Evolutionary conservation across 306 rosid genomes (phyloP).

Genomic region (Datisca glomerata): DNA sequence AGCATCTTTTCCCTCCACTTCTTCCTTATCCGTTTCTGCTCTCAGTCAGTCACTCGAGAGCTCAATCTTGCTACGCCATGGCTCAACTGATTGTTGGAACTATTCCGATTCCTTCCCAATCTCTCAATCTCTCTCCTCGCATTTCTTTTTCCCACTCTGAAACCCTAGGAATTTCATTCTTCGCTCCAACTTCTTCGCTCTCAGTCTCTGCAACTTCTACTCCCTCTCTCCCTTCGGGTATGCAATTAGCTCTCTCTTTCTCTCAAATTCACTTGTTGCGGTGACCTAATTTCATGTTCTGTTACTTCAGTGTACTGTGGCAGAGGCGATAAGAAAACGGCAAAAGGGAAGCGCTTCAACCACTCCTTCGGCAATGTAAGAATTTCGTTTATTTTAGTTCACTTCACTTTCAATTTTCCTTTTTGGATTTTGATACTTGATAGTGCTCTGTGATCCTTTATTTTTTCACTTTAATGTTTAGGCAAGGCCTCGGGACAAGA

Average conservation of each 20-base stretch:
- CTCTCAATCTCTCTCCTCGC: conserved; percentile 25
- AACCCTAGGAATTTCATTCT: conserved; percentile 29
- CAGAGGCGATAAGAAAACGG: conserved; percentile 76
- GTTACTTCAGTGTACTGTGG: conserved; percentile 51
- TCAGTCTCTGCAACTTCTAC: conserved; percentile 19
- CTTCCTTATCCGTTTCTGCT: background rate
- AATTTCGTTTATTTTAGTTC: background rate
- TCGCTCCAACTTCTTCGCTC: conserved; percentile 16
- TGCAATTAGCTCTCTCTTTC: background rate
- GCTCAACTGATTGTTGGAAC: conserved; percentile 59
- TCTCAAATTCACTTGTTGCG: background rate
- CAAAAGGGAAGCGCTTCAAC: conserved; percentile 70
- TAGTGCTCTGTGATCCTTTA: background rate
- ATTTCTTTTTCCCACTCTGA: conserved; percentile 59
- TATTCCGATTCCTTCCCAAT: conserved; percentile 30
- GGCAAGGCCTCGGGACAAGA: conserved; percentile 76
- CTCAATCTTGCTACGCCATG: conserved; percentile 21
- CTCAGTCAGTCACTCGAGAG: background rate
- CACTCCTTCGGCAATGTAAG: conserved; percentile 67
- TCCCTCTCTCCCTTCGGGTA: conserved; percentile 44
- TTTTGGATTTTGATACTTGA: background rate
- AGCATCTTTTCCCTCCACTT: too few species aligned
- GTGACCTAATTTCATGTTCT: conserved; percentile 5
- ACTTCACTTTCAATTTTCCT: background rate
- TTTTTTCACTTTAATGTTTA: background rate